These are phyloP conservation scores for Trypanosoma melophagium DNA, from an alignment of 208 protist genomes.

Conservation along the genomic window DNA sequence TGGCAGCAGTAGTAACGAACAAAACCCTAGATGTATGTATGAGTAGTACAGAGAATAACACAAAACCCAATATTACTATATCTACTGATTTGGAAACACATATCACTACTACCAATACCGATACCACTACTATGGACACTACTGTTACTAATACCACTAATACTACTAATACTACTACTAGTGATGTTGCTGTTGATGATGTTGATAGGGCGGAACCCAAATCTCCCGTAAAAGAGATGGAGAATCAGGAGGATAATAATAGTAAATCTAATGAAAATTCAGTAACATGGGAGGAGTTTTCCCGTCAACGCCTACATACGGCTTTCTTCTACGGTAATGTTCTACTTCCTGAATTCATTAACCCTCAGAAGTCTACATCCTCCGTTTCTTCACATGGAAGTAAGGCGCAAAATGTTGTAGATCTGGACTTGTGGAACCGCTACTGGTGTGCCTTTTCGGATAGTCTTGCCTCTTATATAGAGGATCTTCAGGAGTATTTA, in stretches of 20 bases:
- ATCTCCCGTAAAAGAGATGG: no score
- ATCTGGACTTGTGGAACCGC: slow-evolving; percentile 55
- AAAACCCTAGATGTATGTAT: neutral
- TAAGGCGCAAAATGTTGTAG: slow-evolving; percentile 15
- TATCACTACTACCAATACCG: no score
- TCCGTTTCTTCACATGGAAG: neutral
- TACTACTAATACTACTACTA: no score
- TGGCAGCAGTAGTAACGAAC: neutral
- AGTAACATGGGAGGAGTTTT: slow-evolving; percentile 13
- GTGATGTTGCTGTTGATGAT: no score
- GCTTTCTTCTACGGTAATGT: slow-evolving; percentile 17
- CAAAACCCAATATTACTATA: no score
- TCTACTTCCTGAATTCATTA: slow-evolving; percentile 11
- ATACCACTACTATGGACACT: no score
- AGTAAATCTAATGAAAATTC: neutral
- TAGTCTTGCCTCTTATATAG: slow-evolving; percentile 24
- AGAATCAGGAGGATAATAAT: neutral
- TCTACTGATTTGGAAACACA: no score
- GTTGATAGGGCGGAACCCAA: no score
- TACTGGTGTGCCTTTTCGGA: slow-evolving; percentile 59
- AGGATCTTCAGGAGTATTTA: slow-evolving; percentile 26
- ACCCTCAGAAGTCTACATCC: neutral
- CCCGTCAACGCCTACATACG: slow-evolving; percentile 9
- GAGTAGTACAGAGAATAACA: neutral
- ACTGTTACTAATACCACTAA: no score